Conservation (phyloP, 1,139 yeast species). For the Pneumocystis canis region DNA sequence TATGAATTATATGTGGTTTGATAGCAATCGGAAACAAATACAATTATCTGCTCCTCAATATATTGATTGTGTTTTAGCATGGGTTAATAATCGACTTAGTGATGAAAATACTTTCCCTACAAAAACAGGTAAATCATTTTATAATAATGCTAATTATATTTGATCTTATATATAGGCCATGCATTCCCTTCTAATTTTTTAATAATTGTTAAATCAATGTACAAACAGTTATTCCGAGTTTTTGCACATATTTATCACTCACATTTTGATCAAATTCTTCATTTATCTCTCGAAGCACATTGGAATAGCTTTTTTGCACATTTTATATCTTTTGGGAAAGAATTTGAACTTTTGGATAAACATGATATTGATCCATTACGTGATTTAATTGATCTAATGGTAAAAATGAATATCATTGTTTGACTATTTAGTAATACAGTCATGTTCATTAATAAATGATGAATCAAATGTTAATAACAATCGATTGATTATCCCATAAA, state of each 20-base stretch:
- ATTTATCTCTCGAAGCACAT: constrained; percentile 84
- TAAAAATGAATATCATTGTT: constrained; percentile 65
- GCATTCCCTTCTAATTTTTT: constrained; percentile 81
- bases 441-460: not conserved
- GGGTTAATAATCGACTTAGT: constrained; percentile 77
- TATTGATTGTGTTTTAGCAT: constrained; percentile 77
- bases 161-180: constrained; percentile 26
- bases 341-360: constrained; percentile 64
- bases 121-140: constrained; percentile 38
- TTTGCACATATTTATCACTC: constrained; percentile 91
- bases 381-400: constrained; percentile 64
- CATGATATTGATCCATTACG: constrained; percentile 66
- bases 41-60: constrained; percentile 86
- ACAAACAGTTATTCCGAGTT: constrained; percentile 86
- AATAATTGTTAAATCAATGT: constrained; percentile 71
- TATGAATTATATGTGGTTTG: constrained; percentile 84
- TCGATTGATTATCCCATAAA: not conserved
- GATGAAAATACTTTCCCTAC: constrained; percentile 90
- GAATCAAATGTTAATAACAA: not conserved
- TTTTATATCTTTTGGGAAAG: constrained; percentile 71
- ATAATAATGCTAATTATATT: not conserved
- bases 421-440: not conserved
- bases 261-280: constrained; percentile 84
- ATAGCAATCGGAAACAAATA: constrained; percentile 57
- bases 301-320: constrained; percentile 99